Conservation (phyloP, 306 rosid species). For the Carpinus viminea region DNA sequence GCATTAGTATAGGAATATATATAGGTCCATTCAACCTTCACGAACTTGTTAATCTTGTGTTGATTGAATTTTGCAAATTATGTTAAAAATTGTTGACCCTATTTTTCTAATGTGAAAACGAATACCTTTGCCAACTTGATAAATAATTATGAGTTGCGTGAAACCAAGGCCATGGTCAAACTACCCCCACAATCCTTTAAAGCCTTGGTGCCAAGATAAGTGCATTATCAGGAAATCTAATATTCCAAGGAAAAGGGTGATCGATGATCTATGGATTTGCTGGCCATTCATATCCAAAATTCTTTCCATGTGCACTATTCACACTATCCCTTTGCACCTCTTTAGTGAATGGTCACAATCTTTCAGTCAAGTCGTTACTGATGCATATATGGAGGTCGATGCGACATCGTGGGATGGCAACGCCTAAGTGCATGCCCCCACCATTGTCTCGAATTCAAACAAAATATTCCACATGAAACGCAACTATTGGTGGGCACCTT, state of each 20-base stretch:
- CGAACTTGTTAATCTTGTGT: too few species aligned
- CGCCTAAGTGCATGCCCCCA: slow-evolving; percentile 7
- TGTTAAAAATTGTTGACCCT: too few species aligned
- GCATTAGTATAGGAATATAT: too few species aligned
- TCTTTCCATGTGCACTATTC: slow-evolving; percentile 14
- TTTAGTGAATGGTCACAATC: slow-evolving; percentile 26
- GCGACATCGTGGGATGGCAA: not conserved
- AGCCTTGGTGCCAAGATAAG: slow-evolving; percentile 11
- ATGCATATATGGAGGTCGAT: slow-evolving; percentile 1
- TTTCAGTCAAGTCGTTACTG: slow-evolving; percentile 17
- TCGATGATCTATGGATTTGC: not conserved
- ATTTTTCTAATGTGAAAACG: not conserved
- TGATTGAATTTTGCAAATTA: too few species aligned
- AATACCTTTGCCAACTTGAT: not conserved
- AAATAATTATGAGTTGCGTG: not conserved
- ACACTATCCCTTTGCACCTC: not conserved
- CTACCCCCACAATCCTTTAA: slow-evolving; percentile 10
- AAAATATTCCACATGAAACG: slow-evolving; percentile 6
- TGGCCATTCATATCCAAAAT: slow-evolving; percentile 21
- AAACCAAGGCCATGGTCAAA: slow-evolving; percentile 21
- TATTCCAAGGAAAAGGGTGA: not conserved
- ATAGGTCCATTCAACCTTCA: too few species aligned
- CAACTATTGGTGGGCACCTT: not conserved
- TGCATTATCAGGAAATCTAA: slow-evolving; percentile 28
- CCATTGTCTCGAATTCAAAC: slow-evolving; percentile 18